phyloP scores from a whole-genome alignment of 2,329 filamentous ascomycete genomes.

The Aspergillus felis region DNA sequence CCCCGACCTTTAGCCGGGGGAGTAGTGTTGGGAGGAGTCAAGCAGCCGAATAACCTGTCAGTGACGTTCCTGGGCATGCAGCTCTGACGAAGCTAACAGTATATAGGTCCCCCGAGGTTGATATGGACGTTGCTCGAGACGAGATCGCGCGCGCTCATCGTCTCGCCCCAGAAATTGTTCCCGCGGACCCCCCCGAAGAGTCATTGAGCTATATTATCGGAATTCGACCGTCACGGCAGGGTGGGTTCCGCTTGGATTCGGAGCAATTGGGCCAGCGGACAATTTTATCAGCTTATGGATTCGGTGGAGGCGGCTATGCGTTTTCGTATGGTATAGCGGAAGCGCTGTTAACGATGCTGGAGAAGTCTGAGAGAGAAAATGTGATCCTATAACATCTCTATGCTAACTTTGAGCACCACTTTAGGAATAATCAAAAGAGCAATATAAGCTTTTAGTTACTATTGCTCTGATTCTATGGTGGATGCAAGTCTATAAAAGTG shows the following conservation, averaged over 20 bases:
- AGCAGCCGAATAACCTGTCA: slow-evolving; percentile 31
- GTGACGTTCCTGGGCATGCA: background rate
- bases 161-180: slow-evolving; percentile 35
- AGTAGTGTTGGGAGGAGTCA: slow-evolving; percentile 34
- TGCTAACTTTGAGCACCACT: background rate
- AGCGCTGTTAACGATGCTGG: slow-evolving; percentile 33
- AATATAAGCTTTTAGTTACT: no score
- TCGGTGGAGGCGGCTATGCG: slow-evolving; percentile 36
- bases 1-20: slow-evolving; percentile 32
- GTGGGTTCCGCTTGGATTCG: slow-evolving; percentile 34
- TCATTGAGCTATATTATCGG: slow-evolving; percentile 33
- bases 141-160: slow-evolving; percentile 37
- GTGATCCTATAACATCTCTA: slow-evolving; percentile 19
- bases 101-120: slow-evolving; percentile 31
- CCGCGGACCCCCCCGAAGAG: slow-evolving; percentile 25
- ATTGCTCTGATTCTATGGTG: no score
- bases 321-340: slow-evolving; percentile 37
- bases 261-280: slow-evolving; percentile 22
- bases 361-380: slow-evolving; percentile 27
- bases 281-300: slow-evolving; percentile 35
- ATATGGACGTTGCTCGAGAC: slow-evolving; percentile 34
- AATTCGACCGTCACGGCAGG: slow-evolving; percentile 32
- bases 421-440: no score
- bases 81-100: background rate
- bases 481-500: no score